Base-by-base conservation (phyloP, 1,139 yeast species). In the Lodderomyces elongisporus region DNA sequence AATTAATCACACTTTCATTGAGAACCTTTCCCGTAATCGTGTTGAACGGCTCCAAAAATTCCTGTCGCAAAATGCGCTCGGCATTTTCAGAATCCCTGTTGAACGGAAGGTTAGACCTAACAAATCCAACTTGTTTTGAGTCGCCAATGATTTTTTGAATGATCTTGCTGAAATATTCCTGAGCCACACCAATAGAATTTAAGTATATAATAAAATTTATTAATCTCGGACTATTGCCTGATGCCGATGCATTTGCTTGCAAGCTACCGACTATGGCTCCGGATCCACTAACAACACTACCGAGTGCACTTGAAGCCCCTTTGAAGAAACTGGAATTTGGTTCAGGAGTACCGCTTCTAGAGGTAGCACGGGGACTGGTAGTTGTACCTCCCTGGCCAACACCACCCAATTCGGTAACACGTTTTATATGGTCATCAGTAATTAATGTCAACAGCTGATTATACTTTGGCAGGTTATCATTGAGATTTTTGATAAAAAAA, bases 111-210 rank as follows among this genome's bases (percentile, higher is more conserved):
- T 61, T 64, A 23, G 61, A 64, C 4, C 49, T 56, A 26, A 78
- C 44, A 31, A 62, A 48, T 17, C 51, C 50, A 18, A 47, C 48
- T 6, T 9, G 8, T 32, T 48, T 60, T 10, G 30, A 31, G 9
- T 18, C 8, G 14, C 25, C 22, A 3, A 51, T 40, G 28, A 66
- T 48, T 35, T 66, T 70, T 14, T 53, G 54, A 14, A 76, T 46
- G 25, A 81, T 60, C 36, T 70, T 71, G 4, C 56, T 51, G 27
- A 80, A 62, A 50, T 81, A 81, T 20, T 63, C 70, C 25, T 72
- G 71, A 10, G 82, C 77, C 31, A 74, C 58, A 4, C 79, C 74
- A 8, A 83, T 62, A 2, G 85, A 74, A 49, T 83, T 82, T 41
- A 83, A 58, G 38, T 79, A 69, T 2, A 79, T 58, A 27, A 80